These are phyloP conservation scores for Amanita inopinata DNA, from an alignment of 768 basidiomycete species.

Conservation along the genomic window DNA sequence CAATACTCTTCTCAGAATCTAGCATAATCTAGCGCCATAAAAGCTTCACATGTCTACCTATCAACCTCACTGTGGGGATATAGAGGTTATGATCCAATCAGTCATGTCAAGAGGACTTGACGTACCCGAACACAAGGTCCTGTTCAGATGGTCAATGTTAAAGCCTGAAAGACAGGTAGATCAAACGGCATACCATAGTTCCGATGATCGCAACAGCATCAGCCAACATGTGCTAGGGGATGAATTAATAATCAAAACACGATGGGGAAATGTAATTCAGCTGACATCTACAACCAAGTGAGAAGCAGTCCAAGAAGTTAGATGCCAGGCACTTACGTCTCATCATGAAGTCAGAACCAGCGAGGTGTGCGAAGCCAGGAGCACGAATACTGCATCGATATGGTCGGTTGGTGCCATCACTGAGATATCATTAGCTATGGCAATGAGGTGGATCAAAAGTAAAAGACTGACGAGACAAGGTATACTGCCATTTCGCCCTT, in stretches of 20 bases:
- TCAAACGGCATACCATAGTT: conserved; percentile 65
- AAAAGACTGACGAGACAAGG: conserved; percentile 75
- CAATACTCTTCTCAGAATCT: conserved; percentile 1
- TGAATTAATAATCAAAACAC: conserved; percentile 12
- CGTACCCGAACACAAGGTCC: conserved; percentile 93
- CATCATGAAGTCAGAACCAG: conserved; percentile 98
- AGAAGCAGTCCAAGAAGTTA: conserved; percentile 10
- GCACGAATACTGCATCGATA: conserved; percentile 97
- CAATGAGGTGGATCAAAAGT: not conserved
- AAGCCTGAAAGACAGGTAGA: conserved; percentile 7
- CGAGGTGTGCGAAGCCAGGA: conserved; percentile 92
- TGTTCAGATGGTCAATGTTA: conserved; percentile 16
- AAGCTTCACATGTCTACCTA: conserved; percentile 19
- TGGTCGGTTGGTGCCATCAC: conserved; percentile 91
- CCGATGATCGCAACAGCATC: conserved; percentile 97
- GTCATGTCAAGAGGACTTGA: conserved; percentile 14
- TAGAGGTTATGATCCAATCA: conserved; percentile 6
- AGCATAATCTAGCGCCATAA: not conserved
- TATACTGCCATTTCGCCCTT: conserved; percentile 99
- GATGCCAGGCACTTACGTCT: conserved; percentile 48
- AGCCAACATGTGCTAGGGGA: conserved; percentile 70
- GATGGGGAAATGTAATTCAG: conserved; percentile 9
- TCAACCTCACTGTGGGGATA: conserved; percentile 28
- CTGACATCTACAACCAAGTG: conserved; percentile 32
- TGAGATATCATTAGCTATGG: conserved; percentile 18